Evolutionary conservation across 2,329 filamentous ascomycete genomes (phyloP).

Genomic region (Trichoderma asperellum): DNA sequence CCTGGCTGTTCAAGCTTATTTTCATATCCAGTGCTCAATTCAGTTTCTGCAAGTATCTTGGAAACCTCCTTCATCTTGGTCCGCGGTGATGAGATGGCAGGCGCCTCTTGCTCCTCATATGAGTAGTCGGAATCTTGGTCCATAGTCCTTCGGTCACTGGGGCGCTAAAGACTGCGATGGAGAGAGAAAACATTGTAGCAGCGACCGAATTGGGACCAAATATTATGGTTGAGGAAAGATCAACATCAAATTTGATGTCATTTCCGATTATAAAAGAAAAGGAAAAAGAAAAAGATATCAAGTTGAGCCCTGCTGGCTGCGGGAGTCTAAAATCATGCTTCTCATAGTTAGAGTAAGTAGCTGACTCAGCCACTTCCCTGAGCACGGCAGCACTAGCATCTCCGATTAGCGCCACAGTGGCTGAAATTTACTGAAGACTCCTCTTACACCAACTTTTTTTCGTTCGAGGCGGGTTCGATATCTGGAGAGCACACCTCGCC

Average conservation of each 20-base stretch:
- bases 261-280: background rate
- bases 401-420: conserved; percentile 20
- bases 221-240: background rate
- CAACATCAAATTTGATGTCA: background rate
- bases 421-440: conserved; percentile 15
- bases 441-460: conserved; percentile 22
- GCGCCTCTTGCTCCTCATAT: conserved; percentile 29
- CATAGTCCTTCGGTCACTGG: conserved; percentile 38
- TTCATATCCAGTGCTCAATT: conserved; percentile 8
- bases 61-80: conserved; percentile 22
- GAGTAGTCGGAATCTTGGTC: conserved; percentile 37
- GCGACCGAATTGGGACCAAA: conserved; percentile 2
- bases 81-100: conserved; percentile 24
- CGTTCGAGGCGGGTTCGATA: background rate
- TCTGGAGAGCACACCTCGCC: conserved; percentile 31
- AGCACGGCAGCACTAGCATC: background rate
- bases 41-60: background rate
- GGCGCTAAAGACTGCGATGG: conserved; percentile 31
- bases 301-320: background rate
- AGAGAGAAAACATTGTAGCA: conserved; percentile 39
- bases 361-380: conserved; percentile 13
- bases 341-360: background rate
- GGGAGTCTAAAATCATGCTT: background rate
- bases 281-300: background rate
- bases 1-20: background rate